Evolutionary conservation across 352 stramenopile genomes (phyloP), one percentile per base, ranked within the genome.

Genomic region (Globisporangium paddicum): DNA sequence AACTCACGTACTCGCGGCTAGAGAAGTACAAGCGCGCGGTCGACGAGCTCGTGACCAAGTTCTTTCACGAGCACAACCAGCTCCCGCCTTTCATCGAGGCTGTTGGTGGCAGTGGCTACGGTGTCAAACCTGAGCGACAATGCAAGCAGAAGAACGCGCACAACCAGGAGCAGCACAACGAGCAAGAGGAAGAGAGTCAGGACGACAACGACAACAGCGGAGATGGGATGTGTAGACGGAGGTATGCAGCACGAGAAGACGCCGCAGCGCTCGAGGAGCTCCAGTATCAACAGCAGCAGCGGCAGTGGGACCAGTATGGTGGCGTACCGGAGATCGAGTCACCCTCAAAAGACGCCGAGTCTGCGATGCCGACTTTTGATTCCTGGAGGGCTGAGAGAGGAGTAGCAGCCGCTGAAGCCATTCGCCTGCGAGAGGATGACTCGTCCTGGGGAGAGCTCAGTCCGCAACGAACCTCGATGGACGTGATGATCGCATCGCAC

Each of bases 1-100:
- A 90, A 34, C 50, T 90, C 14, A 76, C 63, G 35, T 89, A 79
- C 56, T 89, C 81, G 0, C 69, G 74, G 6, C 42, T 90, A 1
- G 79, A 89, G 55, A 72, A 73, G 32, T 75, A 67, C 59, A 89
- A 87, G 49, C 73, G 77, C 11, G 56, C 71, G 5, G 61, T 90
- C 11, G 81, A 90, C 45, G 81, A 88, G 25, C 61, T 89, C 1
- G 75, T 89, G 38, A 65, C 44, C 0, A 82, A 75, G 68, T 84
- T 76, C 50, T 40, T 83, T 2, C 62, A 86, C 21, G 77, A 84
- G 14, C 55, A 81, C 67, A 76, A 69, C 28, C 57, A 85, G 14
- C 63, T 90, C 5, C 80, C 80, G n/a, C 53, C 63, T 2, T 90
- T 86, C 48, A 84, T 90, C 18, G 75, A 88, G 40, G 16, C 44